Evolutionary conservation across 176 grass and related monocot species (phyloP).

Genomic region (Eragrostis curvula): DNA sequence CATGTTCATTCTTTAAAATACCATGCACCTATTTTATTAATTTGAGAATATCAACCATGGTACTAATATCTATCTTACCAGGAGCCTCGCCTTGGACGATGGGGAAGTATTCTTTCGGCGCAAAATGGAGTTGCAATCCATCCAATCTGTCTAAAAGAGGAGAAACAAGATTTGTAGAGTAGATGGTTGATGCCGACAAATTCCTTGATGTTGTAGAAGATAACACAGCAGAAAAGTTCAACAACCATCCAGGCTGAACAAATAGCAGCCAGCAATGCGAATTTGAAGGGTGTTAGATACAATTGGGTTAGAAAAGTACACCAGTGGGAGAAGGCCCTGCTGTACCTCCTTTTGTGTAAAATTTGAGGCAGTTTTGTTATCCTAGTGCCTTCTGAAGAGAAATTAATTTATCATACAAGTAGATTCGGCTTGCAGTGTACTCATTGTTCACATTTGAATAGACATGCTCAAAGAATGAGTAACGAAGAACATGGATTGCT

Average conservation of each 20-base stretch:
- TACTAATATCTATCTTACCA: conserved; percentile 34
- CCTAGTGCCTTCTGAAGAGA: conserved; percentile 23
- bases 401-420: conserved; percentile 18
- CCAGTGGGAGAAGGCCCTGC: not conserved
- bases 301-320: not conserved
- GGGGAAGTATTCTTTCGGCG: conserved; percentile 55
- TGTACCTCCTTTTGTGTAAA: not conserved
- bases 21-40: not conserved
- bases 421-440: not conserved
- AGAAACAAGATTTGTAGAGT: conserved; percentile 36
- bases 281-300: not conserved
- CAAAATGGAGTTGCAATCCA: conserved; percentile 79
- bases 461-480: not conserved
- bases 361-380: conserved; percentile 38
- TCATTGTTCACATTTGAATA: not conserved
- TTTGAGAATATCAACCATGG: not conserved
- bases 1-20: not conserved
- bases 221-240: not conserved
- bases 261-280: not conserved
- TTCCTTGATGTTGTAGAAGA: conserved; percentile 1
- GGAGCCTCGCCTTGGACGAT: conserved; percentile 87
- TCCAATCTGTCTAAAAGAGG: conserved; percentile 60
- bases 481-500: not conserved
- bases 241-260: not conserved
- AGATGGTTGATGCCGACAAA: not conserved